Evolutionary conservation across 1,139 yeast species (phyloP).

Genomic region (Zygosaccharomyces pseudobailii): DNA sequence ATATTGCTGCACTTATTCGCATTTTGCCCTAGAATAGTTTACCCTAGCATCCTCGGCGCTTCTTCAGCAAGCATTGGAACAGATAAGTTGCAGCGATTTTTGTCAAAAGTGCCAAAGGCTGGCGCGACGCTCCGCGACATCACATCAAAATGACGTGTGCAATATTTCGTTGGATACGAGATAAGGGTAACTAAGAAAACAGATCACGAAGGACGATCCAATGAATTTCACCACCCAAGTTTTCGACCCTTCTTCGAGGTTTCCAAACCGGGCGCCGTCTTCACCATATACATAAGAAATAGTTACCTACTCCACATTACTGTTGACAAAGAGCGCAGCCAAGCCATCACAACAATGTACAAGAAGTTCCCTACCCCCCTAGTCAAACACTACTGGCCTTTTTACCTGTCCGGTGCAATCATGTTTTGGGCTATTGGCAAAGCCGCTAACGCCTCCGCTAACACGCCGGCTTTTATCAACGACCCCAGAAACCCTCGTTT

Average conservation of each 20-base stretch:
- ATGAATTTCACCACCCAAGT: neutral
- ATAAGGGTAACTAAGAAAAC: neutral
- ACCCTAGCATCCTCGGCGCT: too few relatives aligned
- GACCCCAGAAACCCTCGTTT: conserved; percentile 80
- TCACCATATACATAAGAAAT: neutral
- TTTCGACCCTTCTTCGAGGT: neutral
- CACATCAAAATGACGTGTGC: neutral
- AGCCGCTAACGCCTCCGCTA: conserved; percentile 51
- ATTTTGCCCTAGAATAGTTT: too few relatives aligned
- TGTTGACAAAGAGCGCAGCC: neutral
- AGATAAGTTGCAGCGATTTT: too few relatives aligned
- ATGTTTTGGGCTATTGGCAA: conserved; percentile 54
- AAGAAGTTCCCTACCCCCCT: conserved; percentile 49
- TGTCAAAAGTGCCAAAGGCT: too few relatives aligned
- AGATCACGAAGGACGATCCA: neutral
- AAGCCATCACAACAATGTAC: conserved; percentile 17
- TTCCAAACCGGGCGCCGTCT: neutral
- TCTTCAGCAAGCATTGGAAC: too few relatives aligned
- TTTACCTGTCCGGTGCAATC: conserved; percentile 56
- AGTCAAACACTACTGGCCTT: conserved; percentile 64
- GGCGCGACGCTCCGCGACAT: neutral
- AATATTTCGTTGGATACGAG: neutral
- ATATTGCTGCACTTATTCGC: too few relatives aligned
- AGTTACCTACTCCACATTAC: neutral
- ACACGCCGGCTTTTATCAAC: conserved; percentile 60